Base-by-base conservation (phyloP, 805 yeast species). In the Pichia rugopelliculosa region DNA sequence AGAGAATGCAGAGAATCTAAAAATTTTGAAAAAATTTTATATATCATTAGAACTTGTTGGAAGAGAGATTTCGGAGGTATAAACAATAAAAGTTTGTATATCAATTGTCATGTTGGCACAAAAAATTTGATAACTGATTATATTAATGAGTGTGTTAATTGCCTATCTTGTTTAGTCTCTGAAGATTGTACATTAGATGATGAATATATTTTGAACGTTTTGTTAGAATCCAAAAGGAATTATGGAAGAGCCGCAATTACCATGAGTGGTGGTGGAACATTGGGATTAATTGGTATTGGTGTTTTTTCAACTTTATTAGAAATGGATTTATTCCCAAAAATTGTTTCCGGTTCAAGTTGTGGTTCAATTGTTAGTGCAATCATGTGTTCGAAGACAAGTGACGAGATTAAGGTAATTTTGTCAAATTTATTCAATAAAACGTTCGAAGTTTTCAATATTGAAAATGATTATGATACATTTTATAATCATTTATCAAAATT, bases 341-440 rank as follows among this genome's bases (percentile, higher is more conserved):
- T 93, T 34, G 79, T 93, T 15, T 85, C 96, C 42, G 99, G 99
- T 1, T 85, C 96, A 13, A 87, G 96, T 22, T 96, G 97, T 0
- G 99, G 99, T 17, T 89, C 96, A 1, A 90, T 93, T 45, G 82
- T 93, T 41, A 97, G 98, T 18, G 79, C 96, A 42, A 79, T 93
- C 17, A 71, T 93, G 41, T 88, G 96, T 59, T 82, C 86, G 17
- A 87, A 84, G 59, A 77, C 83, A 10, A 82, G 81, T 49, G 85
- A 80, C 27, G 97, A 90, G 63, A 72, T 82, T 2, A 63, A 72
- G 18, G 73, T 66, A 6, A 62, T 87, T 17, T 67, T 91, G 49
- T 73, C 67, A 26, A 77, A 80, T 15, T 79, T 90, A 48, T 77
- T 81, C 42, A 82, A 77, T 25, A 72, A 72, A 22, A 70, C 74